Evolutionary conservation across 78 protist species (phyloP).

Genomic region (Tieghemostelium lacteum): DNA sequence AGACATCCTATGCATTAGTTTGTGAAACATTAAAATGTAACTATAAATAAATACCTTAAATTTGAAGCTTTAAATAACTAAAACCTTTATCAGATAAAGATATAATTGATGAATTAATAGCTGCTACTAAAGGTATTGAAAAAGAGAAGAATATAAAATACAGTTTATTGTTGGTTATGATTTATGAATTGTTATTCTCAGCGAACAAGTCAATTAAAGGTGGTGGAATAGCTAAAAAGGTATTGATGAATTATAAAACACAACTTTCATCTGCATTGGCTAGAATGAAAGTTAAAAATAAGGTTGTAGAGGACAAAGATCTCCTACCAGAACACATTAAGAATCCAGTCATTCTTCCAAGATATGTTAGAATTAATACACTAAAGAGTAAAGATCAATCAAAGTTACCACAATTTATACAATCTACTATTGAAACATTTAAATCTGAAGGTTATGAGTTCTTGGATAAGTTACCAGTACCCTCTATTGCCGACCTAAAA

Average conservation of each 20-base stretch:
- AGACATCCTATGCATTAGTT: constrained; percentile 75
- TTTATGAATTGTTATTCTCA: constrained; percentile 44
- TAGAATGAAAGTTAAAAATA: constrained; percentile 49
- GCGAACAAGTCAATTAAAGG: constrained; percentile 7
- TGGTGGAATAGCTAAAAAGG: constrained; percentile 63
- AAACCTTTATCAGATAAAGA: constrained; percentile 31
- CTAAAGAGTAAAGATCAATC: neutral
- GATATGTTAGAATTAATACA: constrained; percentile 78
- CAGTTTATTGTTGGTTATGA: constrained; percentile 41
- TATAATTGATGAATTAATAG: constrained; percentile 37
- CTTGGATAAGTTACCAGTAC: neutral
- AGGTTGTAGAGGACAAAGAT: constrained; percentile 12
- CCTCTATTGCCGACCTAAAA: neutral
- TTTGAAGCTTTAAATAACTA: neutral
- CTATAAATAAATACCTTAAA: neutral
- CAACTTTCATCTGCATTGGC: constrained; percentile 55
- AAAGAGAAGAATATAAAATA: constrained; percentile 36
- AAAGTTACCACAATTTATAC: neutral
- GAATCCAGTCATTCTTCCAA: constrained; percentile 62
- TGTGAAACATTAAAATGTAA: constrained; percentile 82
- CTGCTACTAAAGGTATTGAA: neutral
- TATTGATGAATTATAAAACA: constrained; percentile 21
- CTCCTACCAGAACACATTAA: constrained; percentile 61
- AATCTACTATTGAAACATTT: neutral
- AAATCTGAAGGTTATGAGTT: neutral